These are phyloP conservation scores for Metschnikowia dekortorum DNA, from an alignment of 805 yeast genomes.

Conservation along the genomic window DNA sequence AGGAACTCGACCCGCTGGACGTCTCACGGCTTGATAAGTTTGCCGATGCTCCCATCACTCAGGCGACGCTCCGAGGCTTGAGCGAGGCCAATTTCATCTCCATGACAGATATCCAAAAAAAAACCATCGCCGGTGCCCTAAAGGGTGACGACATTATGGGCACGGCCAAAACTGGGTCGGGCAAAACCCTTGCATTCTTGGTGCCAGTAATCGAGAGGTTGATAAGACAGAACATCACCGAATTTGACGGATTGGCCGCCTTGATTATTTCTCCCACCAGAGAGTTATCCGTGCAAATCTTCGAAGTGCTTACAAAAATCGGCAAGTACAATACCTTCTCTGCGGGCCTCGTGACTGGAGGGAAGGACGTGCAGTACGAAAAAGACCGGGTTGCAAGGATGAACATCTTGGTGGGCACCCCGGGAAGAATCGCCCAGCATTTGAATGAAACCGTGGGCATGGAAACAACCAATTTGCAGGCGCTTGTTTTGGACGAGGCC, in stretches of 20 bases:
- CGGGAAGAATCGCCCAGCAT: slow-evolving; percentile 87
- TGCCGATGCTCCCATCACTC: slow-evolving; percentile 72
- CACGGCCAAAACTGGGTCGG: slow-evolving; percentile 88
- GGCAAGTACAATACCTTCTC: slow-evolving; percentile 73
- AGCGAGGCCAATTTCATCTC: slow-evolving; percentile 72
- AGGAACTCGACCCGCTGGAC: slow-evolving; percentile 44
- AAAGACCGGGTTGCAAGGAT: slow-evolving; percentile 72
- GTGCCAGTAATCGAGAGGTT: slow-evolving; percentile 75
- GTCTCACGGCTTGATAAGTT: slow-evolving; percentile 34
- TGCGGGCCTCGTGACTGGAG: slow-evolving; percentile 92
- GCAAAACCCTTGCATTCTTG: slow-evolving; percentile 83
- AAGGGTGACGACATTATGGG: slow-evolving; percentile 79
- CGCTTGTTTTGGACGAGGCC: slow-evolving; percentile 84
- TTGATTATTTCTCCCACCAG: slow-evolving; percentile 87
- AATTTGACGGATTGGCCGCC: slow-evolving; percentile 84
- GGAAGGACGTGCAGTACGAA: slow-evolving; percentile 81
- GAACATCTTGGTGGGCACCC: slow-evolving; percentile 85
- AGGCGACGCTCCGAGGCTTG: slow-evolving; percentile 63
- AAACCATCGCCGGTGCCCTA: slow-evolving; percentile 69
- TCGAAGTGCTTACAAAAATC: slow-evolving; percentile 78
- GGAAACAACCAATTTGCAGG: slow-evolving; percentile 69
- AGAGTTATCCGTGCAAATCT: slow-evolving; percentile 86
- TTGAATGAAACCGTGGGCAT: slow-evolving; percentile 84
- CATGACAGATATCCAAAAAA: slow-evolving; percentile 82
- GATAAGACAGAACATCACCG: slow-evolving; percentile 69